These are phyloP conservation scores for Xylaria curta DNA, from an alignment of 495 filamentous ascomycete species.

Conservation along the genomic window DNA sequence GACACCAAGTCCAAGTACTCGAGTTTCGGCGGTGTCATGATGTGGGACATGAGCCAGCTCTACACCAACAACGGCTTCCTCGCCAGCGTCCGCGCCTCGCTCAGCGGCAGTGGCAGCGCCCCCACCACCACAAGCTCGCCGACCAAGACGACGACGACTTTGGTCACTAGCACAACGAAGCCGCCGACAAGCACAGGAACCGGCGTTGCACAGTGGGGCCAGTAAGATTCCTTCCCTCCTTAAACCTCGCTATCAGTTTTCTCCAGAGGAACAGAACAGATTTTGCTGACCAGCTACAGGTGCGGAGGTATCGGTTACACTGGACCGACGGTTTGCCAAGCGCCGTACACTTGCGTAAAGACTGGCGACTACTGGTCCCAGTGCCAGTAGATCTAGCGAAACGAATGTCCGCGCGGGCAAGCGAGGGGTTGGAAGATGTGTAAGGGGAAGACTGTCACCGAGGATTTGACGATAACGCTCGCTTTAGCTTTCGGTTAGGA, in stretches of 20 bases:
- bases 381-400: conserved; percentile 36
- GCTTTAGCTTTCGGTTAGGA: conserved; percentile 2
- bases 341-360: conserved; percentile 43
- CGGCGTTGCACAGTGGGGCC: conserved; percentile 46
- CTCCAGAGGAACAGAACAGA: neutral
- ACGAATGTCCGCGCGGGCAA: no score
- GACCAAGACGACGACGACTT: conserved; percentile 26
- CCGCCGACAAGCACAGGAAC: neutral
- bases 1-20: conserved; percentile 56
- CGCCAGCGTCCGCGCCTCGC: conserved; percentile 42
- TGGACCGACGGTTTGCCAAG: conserved; percentile 45
- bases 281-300: conserved; percentile 29
- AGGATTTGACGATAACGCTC: neutral
- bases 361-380: conserved; percentile 42
- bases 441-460: conserved; percentile 2
- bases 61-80: conserved; percentile 66
- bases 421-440: neutral
- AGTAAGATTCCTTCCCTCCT: conserved; percentile 32
- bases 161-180: conserved; percentile 21
- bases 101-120: conserved; percentile 29
- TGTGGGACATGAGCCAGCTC: conserved; percentile 73
- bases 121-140: conserved; percentile 28
- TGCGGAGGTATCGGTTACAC: conserved; percentile 49
- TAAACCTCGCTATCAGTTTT: neutral
- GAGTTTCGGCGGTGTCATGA: conserved; percentile 74